Evolutionary conservation across 495 filamentous ascomycete genomes (phyloP), one percentile per base, ranked within the genome.

Genomic region (Pyronema domesticum): DNA sequence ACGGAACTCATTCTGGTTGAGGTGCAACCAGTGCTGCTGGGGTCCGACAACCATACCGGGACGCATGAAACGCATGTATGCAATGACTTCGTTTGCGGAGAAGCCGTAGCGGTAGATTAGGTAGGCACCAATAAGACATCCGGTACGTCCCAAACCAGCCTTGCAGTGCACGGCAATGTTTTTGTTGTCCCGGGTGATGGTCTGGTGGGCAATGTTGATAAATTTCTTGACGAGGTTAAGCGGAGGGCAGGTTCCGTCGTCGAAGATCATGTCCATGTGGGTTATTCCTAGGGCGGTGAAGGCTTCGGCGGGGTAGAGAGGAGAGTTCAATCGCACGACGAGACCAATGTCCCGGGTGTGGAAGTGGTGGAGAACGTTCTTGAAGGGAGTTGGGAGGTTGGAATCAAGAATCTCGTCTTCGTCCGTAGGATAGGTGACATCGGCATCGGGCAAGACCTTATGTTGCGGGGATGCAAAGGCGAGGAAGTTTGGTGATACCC

Each of bases 61-160:
- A 36, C 91, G 80, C 91, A 96, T 99, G 70, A 99, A 99, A 56
- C 91, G 80, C 91, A 99, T 96, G 70, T 86, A 99, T 5, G 91
- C 85, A 69, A 99, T 99, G 60, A 95, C 78, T 68, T 99, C 91
- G 65, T 95, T 95, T 36, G 93, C 91, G 0, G 89, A 96, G 65
- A 96, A 99, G n/a, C 87, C 93, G 69, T 96, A 81, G 52, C 88
- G 76, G 70, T 99, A 99, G 61, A 99, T 95, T 30, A 99, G 74
- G 68, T 99, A 96, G 34, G 91, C 91, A 50, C 91, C 91, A 61
- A 99, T 96, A 51, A 99, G 71, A 66, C 91, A 96, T 3, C 86
- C 91, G 3, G 91, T 99, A 7, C 91, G 81, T n/a, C 91, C 91
- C 6, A 99, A 76, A 3, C 91, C 91, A 51, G 91, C 91, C 70